Conservation (phyloP, 495 filamentous ascomycete genomes). For the Bacidia rubella region DNA sequence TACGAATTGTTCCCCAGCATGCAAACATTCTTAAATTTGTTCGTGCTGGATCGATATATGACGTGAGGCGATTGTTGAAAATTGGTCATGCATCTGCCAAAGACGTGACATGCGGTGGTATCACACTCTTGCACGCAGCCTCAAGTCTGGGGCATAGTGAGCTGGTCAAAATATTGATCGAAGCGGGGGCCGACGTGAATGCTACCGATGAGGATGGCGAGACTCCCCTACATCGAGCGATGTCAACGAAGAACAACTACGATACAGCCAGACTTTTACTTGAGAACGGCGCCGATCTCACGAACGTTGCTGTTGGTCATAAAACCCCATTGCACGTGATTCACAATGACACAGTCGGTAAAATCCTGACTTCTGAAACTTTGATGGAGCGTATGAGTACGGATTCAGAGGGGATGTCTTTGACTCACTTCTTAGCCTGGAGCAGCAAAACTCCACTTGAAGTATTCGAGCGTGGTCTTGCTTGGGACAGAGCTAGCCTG, state of each 20-base stretch:
- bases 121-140: slow-evolving; percentile 8
- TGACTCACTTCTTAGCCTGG: slow-evolving; percentile 11
- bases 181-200: slow-evolving; percentile 16
- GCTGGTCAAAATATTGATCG: slow-evolving; percentile 8
- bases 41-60: slow-evolving; percentile 3
- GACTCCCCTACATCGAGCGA: slow-evolving; percentile 8
- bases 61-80: slow-evolving; percentile 8
- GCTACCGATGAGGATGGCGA: slow-evolving; percentile 14
- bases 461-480: slow-evolving; percentile 5
- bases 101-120: slow-evolving; percentile 7
- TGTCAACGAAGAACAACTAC: slow-evolving; percentile 8
- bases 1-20: slow-evolving; percentile 2
- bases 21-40: slow-evolving; percentile 8
- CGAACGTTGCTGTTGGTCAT: slow-evolving; percentile 6
- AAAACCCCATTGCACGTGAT: slow-evolving; percentile 10
- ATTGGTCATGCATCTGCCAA: slow-evolving; percentile 1
- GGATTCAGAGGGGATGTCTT: slow-evolving; percentile 10
- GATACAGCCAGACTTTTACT: slow-evolving; percentile 7
- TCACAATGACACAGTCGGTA: slow-evolving; percentile 9
- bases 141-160: slow-evolving; percentile 4
- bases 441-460: slow-evolving; percentile 8
- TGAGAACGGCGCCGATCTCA: slow-evolving; percentile 12
- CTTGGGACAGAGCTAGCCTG: slow-evolving; percentile 6
- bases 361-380: slow-evolving; percentile 5
- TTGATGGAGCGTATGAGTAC: slow-evolving; percentile 7